phyloP scores from a whole-genome alignment of 2,329 filamentous ascomycete genomes.

The Diaporthe amygdali region DNA sequence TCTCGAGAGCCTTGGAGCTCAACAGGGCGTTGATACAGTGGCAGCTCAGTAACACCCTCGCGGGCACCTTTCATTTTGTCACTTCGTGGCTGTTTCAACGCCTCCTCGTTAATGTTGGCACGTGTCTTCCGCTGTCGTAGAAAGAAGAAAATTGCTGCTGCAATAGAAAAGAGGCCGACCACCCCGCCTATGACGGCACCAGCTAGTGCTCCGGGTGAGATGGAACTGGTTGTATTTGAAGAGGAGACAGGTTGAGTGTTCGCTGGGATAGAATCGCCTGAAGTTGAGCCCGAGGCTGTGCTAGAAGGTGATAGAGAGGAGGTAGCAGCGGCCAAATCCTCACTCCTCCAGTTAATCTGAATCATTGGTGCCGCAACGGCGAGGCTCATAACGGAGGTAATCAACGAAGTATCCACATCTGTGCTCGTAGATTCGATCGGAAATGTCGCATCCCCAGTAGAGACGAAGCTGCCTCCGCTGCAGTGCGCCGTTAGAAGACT shows the following conservation, averaged over 20 bases:
- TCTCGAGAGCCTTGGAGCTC: not conserved
- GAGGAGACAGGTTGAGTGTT: not conserved
- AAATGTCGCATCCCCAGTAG: not conserved
- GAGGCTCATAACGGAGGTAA: not conserved
- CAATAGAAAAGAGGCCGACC: not conserved
- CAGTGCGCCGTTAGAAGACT: not conserved
- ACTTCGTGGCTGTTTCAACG: not conserved
- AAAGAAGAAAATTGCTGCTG: not conserved
- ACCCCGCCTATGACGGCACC: not conserved
- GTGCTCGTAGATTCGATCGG: not conserved
- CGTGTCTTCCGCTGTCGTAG: not conserved
- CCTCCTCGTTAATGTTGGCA: not conserved
- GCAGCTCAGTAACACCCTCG: not conserved
- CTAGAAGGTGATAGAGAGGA: not conserved
- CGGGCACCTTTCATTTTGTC: not conserved
- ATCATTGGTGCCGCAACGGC: not conserved
- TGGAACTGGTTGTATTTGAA: not conserved
- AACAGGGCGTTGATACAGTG: not conserved
- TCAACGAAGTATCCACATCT: not conserved
- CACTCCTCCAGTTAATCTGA: slow-evolving; percentile 3
- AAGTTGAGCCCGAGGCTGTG: not conserved
- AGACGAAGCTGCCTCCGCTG: not conserved
- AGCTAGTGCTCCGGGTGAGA: not conserved
- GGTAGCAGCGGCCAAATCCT: not conserved
- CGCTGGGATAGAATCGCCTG: not conserved